Percentiles rank a stretch among this genome's conserved stretches.
These are phyloP conservation scores for Neurospora sp. DNA, from an alignment of 495 filamentous ascomycete genomes.

Conservation along the genomic window DNA sequence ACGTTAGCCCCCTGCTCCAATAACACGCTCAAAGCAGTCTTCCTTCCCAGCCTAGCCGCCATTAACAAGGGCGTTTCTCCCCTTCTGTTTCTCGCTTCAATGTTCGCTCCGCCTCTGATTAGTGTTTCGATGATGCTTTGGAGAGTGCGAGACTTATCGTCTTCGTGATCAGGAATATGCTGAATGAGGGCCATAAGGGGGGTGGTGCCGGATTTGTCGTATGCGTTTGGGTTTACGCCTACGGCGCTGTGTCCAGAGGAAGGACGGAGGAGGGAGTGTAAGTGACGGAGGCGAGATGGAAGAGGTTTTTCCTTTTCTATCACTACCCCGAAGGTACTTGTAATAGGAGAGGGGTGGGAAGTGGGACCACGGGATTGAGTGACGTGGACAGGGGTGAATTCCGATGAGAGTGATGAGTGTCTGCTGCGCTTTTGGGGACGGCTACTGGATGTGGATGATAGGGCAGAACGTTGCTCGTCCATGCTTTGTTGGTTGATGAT, in stretches of 20 bases:
- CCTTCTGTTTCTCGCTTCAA: slow-evolving; percentile 31
- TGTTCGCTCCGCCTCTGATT: slow-evolving; percentile 18
- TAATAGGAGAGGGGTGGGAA: background rate
- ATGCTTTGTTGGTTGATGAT: slow-evolving; percentile 20
- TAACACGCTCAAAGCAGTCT: slow-evolving; percentile 32
- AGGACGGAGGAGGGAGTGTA: slow-evolving; percentile 24
- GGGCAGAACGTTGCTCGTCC: slow-evolving; percentile 9
- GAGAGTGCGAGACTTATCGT: slow-evolving; percentile 27
- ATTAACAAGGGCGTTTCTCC: slow-evolving; percentile 39
- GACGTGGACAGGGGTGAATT: background rate
- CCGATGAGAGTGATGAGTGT: background rate
- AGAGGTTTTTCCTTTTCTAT: slow-evolving; percentile 5
- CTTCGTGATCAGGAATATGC: slow-evolving; percentile 30
- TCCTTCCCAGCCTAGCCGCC: slow-evolving; percentile 32
- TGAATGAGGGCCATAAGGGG: slow-evolving; percentile 37
- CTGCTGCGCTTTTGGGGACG: slow-evolving; percentile 11
- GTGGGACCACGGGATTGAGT: background rate
- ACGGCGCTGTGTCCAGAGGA: background rate
- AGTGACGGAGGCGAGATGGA: slow-evolving; percentile 18
- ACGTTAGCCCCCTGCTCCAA: slow-evolving; percentile 34
- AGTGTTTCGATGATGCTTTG: slow-evolving; percentile 23
- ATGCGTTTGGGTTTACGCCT: slow-evolving; percentile 32
- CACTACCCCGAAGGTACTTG: background rate
- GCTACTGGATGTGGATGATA: background rate
- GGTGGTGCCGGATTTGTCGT: slow-evolving; percentile 31